Percentiles rank a stretch among this genome's conserved stretches.
Conservation (phyloP, 2,329 filamentous ascomycete genomes). For the Bipolaris sorokiniana region DNA sequence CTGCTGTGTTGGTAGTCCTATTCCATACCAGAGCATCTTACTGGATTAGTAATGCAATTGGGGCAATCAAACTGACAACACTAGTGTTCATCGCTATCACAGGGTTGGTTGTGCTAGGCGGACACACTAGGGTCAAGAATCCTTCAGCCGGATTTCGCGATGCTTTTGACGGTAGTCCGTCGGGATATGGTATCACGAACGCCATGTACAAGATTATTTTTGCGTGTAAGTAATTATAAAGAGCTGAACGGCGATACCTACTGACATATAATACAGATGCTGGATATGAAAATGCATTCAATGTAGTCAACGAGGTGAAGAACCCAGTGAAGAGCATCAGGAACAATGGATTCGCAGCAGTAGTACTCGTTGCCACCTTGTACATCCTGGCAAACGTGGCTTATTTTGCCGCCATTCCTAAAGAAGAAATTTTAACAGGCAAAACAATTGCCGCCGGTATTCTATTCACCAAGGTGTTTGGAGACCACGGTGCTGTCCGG, state of each 20-base stretch:
- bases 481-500: conserved; percentile 58
- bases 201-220: conserved; percentile 43
- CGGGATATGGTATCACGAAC: not conserved
- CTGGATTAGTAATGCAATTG: conserved; percentile 40
- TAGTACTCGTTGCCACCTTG: conserved; percentile 56
- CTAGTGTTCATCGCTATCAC: conserved; percentile 59
- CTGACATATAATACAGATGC: not conserved
- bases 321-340: conserved; percentile 64
- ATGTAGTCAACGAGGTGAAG: conserved; percentile 49
- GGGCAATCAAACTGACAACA: conserved; percentile 63
- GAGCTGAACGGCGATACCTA: not conserved
- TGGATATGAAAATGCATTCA: conserved; percentile 44
- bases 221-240: conserved; percentile 22
- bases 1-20: conserved; percentile 33
- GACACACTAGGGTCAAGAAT: conserved; percentile 11
- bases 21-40: conserved; percentile 35
- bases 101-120: conserved; percentile 40
- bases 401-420: conserved; percentile 45
- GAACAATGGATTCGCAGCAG: conserved; percentile 55
- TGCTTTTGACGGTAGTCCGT: not conserved
- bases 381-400: conserved; percentile 37
- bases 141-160: not conserved
- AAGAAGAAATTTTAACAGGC: conserved; percentile 60
- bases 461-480: conserved; percentile 63
- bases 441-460: conserved; percentile 62